Evolutionary conservation across 2,329 filamentous ascomycete genomes (phyloP).

Genomic region (Botrytis pseudocinerea): DNA sequence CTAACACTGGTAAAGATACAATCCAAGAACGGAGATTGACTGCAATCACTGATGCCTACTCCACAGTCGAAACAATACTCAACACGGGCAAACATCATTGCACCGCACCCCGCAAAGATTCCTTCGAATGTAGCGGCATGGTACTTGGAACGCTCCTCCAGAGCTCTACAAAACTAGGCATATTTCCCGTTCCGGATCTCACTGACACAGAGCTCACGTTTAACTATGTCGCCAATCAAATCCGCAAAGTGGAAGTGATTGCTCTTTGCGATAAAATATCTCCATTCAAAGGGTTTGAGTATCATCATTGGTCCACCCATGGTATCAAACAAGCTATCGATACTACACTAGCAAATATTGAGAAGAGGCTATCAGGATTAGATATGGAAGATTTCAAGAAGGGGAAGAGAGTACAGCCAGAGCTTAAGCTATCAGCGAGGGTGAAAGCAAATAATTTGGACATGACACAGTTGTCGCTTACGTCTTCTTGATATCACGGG

Average conservation of each 20-base stretch:
- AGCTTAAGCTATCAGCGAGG: background rate
- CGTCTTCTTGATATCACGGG: background rate
- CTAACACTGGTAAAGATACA: conserved; percentile 11
- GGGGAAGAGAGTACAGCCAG: background rate
- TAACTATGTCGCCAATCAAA: background rate
- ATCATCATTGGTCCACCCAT: conserved; percentile 16
- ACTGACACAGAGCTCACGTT: background rate
- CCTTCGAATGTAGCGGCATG: conserved; percentile 18
- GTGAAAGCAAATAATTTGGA: background rate
- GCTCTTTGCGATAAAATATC: conserved; percentile 13
- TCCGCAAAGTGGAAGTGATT: conserved; percentile 14
- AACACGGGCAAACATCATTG: conserved; percentile 10
- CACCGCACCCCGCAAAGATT: background rate
- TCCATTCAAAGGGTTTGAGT: conserved; percentile 4
- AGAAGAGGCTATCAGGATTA: background rate
- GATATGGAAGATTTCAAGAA: conserved; percentile 13
- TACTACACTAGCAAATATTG: background rate
- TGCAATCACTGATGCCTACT: conserved; percentile 13
- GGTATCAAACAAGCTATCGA: conserved; percentile 14
- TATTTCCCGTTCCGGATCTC: conserved; percentile 19
- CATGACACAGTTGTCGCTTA: background rate
- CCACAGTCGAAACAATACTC: background rate
- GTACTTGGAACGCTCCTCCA: conserved; percentile 8
- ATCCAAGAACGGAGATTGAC: conserved; percentile 14
- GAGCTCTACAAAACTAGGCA: conserved; percentile 11